Conservation (phyloP, 768 basidiomycete genomes). For the Boletus reticulatus region DNA sequence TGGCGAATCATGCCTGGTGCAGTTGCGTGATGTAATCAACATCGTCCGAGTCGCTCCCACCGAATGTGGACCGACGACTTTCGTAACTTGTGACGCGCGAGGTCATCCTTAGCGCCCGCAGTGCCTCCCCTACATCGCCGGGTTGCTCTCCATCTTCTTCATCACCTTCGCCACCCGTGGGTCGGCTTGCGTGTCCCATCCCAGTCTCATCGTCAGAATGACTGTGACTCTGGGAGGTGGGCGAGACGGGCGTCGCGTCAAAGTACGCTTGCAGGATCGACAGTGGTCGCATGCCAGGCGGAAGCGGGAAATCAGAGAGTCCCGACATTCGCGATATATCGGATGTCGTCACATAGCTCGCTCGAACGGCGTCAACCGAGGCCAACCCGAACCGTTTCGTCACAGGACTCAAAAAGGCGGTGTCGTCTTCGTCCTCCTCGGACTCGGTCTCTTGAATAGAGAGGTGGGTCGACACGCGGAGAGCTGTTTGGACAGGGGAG, state of each 20-base stretch:
- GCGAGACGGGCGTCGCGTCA: slow-evolving; percentile 21
- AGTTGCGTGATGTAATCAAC: slow-evolving; percentile 16
- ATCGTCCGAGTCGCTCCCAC: slow-evolving; percentile 21
- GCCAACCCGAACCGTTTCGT: slow-evolving; percentile 20
- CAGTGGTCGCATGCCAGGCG: slow-evolving; percentile 42
- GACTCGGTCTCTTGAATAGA: slow-evolving; percentile 13
- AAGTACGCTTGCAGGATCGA: slow-evolving; percentile 47
- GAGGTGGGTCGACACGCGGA: slow-evolving; percentile 22
- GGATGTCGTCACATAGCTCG: slow-evolving; percentile 65
- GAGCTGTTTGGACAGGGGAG: slow-evolving; percentile 7
- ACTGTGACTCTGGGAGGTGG: background rate
- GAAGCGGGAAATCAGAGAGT: slow-evolving; percentile 70
- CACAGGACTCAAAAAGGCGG: slow-evolving; percentile 12
- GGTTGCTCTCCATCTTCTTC: slow-evolving; percentile 1
- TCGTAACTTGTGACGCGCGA: slow-evolving; percentile 8
- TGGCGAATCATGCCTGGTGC: slow-evolving; percentile 8
- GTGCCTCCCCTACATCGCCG: slow-evolving; percentile 14
- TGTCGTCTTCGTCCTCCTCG: background rate
- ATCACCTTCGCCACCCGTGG: background rate
- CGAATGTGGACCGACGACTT: slow-evolving; percentile 25
- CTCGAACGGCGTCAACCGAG: slow-evolving; percentile 37
- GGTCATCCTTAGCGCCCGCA: slow-evolving; percentile 9
- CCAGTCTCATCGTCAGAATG: background rate
- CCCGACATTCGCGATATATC: slow-evolving; percentile 62
- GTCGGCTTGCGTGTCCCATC: background rate